These are phyloP conservation scores for Trapa bicornis DNA, from an alignment of 345 rosid species.

Conservation along the genomic window DNA sequence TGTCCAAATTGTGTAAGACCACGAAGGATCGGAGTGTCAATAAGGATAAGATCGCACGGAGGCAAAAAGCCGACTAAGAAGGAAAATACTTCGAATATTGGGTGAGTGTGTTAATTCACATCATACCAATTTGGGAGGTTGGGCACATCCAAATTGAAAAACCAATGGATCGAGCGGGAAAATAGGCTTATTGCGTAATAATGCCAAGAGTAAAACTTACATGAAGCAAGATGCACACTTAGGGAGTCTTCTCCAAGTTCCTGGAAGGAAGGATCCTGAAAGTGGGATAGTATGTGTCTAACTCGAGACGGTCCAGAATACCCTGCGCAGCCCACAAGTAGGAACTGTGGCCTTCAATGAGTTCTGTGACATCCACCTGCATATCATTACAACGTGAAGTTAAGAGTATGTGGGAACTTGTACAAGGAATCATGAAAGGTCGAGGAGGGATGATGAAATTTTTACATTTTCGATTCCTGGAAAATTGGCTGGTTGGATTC, in stretches of 20 bases:
- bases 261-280: slow-evolving; percentile 23
- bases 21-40: too few relatives aligned
- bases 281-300: slow-evolving; percentile 69
- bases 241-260: slow-evolving; percentile 6
- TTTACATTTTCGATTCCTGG: slow-evolving; percentile 90
- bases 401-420: not conserved
- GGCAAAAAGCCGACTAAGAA: too few relatives aligned
- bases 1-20: too few relatives aligned
- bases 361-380: slow-evolving; percentile 72
- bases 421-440: not conserved
- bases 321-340: slow-evolving; percentile 69
- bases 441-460: not conserved
- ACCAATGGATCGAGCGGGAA: not conserved
- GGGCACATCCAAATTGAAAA: too few relatives aligned
- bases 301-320: slow-evolving; percentile 68
- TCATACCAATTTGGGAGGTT: too few relatives aligned
- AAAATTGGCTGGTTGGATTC: slow-evolving; percentile 61
- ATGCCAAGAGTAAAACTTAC: not conserved
- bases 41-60: too few relatives aligned
- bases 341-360: slow-evolving; percentile 82
- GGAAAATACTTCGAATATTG: too few relatives aligned
- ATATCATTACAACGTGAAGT: not conserved
- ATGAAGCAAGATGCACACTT: not conserved
- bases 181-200: not conserved
- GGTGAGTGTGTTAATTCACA: too few relatives aligned